A percentile compares a stretch with the other conserved stretches of the same genome.
phyloP scores from a whole-genome alignment of 1,139 yeast species.

The Pichia inconspicua region DNA sequence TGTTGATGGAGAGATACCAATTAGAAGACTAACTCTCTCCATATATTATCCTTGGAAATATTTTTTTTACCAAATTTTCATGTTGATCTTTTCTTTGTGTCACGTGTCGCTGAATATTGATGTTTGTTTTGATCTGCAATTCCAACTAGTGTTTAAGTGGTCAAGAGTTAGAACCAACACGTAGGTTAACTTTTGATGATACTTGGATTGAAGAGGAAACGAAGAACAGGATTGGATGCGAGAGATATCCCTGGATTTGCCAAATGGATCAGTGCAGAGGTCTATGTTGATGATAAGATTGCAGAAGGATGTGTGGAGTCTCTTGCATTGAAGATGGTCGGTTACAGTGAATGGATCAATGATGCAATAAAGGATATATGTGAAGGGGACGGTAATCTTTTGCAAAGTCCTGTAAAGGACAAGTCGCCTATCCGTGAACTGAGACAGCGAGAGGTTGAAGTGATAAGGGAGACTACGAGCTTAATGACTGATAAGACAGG shows the following conservation, averaged over 20 bases:
- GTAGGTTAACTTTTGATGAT: not conserved
- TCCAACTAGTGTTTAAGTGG: not conserved
- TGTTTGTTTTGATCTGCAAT: not conserved
- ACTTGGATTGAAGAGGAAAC: not conserved
- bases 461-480: constrained; percentile 15
- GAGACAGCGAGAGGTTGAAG: constrained; percentile 15
- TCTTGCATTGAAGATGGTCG: constrained; percentile 19
- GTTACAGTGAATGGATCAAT: constrained; percentile 26
- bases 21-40: too few species aligned
- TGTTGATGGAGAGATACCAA: not conserved
- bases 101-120: not conserved
- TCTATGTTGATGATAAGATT: constrained; percentile 25
- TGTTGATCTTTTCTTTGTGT: not conserved
- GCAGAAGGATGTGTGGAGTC: constrained; percentile 21
- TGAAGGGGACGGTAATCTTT: constrained; percentile 9
- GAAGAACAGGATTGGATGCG: constrained; percentile 1
- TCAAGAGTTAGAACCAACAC: not conserved
- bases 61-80: not conserved
- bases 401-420: constrained; percentile 23
- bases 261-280: constrained; percentile 39
- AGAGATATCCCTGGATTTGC: constrained; percentile 33
- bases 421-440: constrained; percentile 18
- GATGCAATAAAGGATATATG: constrained; percentile 21
- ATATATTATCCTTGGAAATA: not conserved
- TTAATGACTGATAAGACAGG: constrained; percentile 7